Evolutionary conservation across 164 flowering plant species (phyloP).

Genomic region (Umbellularia californica): DNA sequence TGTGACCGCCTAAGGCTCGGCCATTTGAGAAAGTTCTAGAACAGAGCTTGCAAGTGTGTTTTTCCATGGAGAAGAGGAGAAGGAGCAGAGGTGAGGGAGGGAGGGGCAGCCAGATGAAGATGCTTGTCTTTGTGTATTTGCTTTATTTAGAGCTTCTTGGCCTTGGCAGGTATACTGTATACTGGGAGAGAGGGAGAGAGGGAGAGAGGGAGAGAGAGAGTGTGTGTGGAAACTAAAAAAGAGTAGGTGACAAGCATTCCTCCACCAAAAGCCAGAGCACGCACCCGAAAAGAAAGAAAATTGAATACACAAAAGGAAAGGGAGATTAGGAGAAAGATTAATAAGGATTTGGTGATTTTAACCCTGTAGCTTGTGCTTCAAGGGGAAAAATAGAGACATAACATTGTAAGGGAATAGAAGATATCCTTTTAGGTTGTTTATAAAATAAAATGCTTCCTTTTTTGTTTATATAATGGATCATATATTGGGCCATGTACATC

Average conservation of each 20-base stretch:
- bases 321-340: neutral
- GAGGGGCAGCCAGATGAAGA: neutral
- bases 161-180: neutral
- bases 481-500: too few relatives aligned
- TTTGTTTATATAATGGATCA: too few relatives aligned
- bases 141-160: neutral
- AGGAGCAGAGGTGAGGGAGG: constrained; percentile 5
- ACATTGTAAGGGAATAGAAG: constrained; percentile 13
- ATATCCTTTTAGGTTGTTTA: too few relatives aligned
- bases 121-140: constrained; percentile 4
- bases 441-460: too few relatives aligned
- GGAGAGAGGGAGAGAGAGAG: constrained; percentile 10
- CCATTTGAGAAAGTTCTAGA: constrained; percentile 66
- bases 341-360: neutral
- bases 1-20: constrained; percentile 90
- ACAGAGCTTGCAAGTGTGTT: constrained; percentile 75
- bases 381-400: constrained; percentile 21
- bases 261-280: constrained; percentile 35
- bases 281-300: constrained; percentile 10
- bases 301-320: neutral
- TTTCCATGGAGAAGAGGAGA: constrained; percentile 6
- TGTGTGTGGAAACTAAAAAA: constrained; percentile 28
- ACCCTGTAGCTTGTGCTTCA: constrained; percentile 9
- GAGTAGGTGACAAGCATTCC: constrained; percentile 80
- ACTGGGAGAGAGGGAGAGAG: neutral